These are phyloP conservation scores for Fusarium drepaniforme DNA, from an alignment of 2,329 filamentous ascomycete genomes.

Conservation along the genomic window DNA sequence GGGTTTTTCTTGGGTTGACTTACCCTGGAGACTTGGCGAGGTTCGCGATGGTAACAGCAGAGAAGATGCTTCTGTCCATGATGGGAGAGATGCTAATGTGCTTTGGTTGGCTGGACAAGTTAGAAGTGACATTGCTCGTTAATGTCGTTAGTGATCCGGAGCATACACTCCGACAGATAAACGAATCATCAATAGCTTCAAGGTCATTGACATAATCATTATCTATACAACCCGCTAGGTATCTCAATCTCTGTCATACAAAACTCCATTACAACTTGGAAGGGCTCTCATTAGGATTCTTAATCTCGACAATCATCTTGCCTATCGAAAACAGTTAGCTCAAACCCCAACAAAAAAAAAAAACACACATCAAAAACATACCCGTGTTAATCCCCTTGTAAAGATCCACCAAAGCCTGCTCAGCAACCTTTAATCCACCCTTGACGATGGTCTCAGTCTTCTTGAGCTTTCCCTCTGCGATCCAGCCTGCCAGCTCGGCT, in stretches of 20 bases:
- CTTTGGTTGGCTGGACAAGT: background rate
- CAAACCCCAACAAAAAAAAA: background rate
- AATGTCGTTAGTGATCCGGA: background rate
- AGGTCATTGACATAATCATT: constrained; percentile 34
- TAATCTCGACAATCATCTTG: constrained; percentile 57
- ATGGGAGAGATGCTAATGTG: background rate
- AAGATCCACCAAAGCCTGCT: constrained; percentile 72
- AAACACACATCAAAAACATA: background rate
- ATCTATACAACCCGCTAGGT: constrained; percentile 26
- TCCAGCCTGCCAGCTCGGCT: constrained; percentile 75
- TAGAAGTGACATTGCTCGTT: background rate
- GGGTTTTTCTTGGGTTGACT: background rate
- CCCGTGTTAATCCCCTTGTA: constrained; percentile 79
- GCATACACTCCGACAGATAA: background rate
- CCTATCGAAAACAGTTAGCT: constrained; percentile 46
- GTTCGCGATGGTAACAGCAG: background rate
- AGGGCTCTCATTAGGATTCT: constrained; percentile 46
- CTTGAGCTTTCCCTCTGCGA: constrained; percentile 79
- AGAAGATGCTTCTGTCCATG: background rate
- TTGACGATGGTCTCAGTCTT: constrained; percentile 78
- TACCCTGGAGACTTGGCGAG: background rate
- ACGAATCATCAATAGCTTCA: background rate
- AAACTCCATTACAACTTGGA: constrained; percentile 42
- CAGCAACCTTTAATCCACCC: constrained; percentile 74
- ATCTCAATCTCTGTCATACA: constrained; percentile 5